Conservation (phyloP, 495 filamentous ascomycete genomes). For the Astrocystis sublimbata region DNA sequence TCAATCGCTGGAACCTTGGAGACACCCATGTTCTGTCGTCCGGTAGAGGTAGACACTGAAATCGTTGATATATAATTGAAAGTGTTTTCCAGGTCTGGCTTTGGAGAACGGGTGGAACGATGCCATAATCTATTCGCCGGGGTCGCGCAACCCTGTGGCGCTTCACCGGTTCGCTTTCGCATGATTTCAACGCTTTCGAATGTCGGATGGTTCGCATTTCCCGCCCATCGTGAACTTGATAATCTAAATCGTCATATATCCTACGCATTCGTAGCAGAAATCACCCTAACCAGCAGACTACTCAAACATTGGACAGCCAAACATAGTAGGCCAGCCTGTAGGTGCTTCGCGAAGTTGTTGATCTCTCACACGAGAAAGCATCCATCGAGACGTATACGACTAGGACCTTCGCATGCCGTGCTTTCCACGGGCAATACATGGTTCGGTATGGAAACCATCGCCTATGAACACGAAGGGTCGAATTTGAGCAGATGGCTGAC, state of each 20-base stretch:
- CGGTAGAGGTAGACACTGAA: too few relatives aligned
- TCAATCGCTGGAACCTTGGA: constrained; percentile 1
- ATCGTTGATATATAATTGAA: too few relatives aligned
- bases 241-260: constrained; percentile 49
- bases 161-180: neutral
- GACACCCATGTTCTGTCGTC: neutral
- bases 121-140: neutral
- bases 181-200: constrained; percentile 28
- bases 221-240: constrained; percentile 55
- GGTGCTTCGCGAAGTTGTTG: constrained; percentile 10
- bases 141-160: neutral
- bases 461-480: constrained; percentile 57
- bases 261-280: constrained; percentile 49
- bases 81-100: neutral
- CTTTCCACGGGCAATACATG: constrained; percentile 52
- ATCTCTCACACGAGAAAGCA: constrained; percentile 52
- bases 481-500: constrained; percentile 49
- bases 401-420: constrained; percentile 55
- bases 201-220: constrained; percentile 55
- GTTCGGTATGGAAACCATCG: constrained; percentile 58
- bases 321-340: too few relatives aligned
- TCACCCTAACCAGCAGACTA: too few relatives aligned
- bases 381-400: constrained; percentile 53
- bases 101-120: neutral
- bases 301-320: constrained; percentile 45